Evolutionary conservation across 1,284 basidiomycete species (phyloP).

Genomic region (Golubevia pallescens): DNA sequence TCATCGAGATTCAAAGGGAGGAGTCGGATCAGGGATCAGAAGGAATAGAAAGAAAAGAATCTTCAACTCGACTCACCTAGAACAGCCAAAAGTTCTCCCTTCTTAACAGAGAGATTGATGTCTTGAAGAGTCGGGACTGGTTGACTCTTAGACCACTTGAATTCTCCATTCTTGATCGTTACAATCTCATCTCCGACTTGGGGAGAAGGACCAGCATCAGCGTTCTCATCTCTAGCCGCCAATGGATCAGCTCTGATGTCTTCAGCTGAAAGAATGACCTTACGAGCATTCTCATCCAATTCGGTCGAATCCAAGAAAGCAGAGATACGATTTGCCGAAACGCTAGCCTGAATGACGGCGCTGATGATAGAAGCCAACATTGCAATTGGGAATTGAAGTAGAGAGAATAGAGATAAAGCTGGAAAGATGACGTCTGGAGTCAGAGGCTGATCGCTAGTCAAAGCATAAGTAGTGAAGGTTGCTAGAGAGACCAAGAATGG

Average conservation of each 20-base stretch:
- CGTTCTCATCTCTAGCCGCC: conserved; percentile 4
- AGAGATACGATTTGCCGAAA: conserved; percentile 29
- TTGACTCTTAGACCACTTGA: conserved; percentile 73
- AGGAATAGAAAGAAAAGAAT: too few relatives aligned
- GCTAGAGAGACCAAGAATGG: conserved; percentile 73
- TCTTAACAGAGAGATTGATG: conserved; percentile 77
- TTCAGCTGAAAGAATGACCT: conserved; percentile 10
- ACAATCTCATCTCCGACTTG: conserved; percentile 77
- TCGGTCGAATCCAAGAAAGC: conserved; percentile 36
- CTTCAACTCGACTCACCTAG: too few relatives aligned
- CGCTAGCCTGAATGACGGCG: conserved; percentile 35
- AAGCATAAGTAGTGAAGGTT: conserved; percentile 81
- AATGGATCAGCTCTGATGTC: neutral
- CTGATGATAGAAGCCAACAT: conserved; percentile 67
- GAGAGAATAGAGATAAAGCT: conserved; percentile 87
- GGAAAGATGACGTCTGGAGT: conserved; percentile 94
- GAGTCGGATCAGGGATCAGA: too few relatives aligned
- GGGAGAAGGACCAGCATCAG: neutral
- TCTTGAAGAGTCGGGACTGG: conserved; percentile 74
- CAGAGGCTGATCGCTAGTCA: conserved; percentile 74
- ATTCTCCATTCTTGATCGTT: conserved; percentile 64
- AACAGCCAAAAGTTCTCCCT: conserved; percentile 85
- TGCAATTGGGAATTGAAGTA: conserved; percentile 84
- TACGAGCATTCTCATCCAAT: conserved; percentile 67
- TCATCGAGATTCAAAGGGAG: neutral